Percentiles rank a stretch among this genome's conserved stretches.
These are phyloP conservation scores for Vicia faba DNA, from an alignment of 306 rosid genomes.

Conservation along the genomic window DNA sequence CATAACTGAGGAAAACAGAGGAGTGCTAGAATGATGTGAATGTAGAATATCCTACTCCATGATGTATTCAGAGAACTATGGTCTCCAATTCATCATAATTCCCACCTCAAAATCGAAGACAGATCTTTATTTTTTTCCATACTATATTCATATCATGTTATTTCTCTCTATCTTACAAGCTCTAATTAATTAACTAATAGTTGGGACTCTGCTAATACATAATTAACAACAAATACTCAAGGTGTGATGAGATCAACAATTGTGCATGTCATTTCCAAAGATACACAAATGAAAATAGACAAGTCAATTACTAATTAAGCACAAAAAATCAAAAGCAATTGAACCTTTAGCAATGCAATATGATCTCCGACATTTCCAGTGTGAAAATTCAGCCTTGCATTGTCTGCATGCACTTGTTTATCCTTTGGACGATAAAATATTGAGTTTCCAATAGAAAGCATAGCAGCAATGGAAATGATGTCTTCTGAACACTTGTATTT, in stretches of 20 bases:
- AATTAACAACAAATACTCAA: constrained; percentile 9
- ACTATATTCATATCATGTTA: not conserved
- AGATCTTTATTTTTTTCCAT: not conserved
- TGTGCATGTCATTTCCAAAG: constrained; percentile 16
- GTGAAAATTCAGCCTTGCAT: constrained; percentile 89
- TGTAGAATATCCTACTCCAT: not conserved
- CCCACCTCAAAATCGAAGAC: not conserved
- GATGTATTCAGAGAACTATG: not conserved
- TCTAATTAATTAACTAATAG: constrained; percentile 19
- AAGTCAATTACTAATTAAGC: constrained; percentile 20
- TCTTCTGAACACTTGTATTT: constrained; percentile 86
- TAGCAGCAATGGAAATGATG: constrained; percentile 81
- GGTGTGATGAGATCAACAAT: constrained; percentile 15
- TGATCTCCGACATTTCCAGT: constrained; percentile 94
- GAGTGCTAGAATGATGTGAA: constrained; percentile 1
- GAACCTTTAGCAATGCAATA: constrained; percentile 81
- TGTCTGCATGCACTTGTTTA: constrained; percentile 98
- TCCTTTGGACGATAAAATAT: constrained; percentile 98
- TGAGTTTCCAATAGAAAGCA: constrained; percentile 94
- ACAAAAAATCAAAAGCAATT: constrained; percentile 12
- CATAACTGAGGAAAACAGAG: constrained; percentile 4
- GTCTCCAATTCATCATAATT: not conserved
- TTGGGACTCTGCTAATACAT: not conserved
- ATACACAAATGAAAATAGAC: constrained; percentile 21
- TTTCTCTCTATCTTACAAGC: constrained; percentile 4